Evolutionary conservation across 1,284 basidiomycete species (phyloP).

Genomic region (Cystobasidium pallidum): DNA sequence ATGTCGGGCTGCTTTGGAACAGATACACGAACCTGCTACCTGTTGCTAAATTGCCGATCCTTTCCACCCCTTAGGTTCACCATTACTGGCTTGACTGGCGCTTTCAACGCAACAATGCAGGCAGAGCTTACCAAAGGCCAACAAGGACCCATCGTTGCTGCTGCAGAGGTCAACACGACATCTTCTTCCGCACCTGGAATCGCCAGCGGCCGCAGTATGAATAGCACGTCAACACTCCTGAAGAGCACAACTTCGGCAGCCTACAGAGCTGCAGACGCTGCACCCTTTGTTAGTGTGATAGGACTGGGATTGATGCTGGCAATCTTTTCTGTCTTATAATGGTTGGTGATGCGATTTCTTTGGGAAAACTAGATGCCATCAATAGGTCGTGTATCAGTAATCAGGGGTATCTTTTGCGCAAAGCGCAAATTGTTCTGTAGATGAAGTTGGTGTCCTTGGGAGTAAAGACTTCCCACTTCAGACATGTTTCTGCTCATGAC

Average conservation of each 20-base stretch:
- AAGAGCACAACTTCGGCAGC: slow-evolving; percentile 3
- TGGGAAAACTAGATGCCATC: background rate
- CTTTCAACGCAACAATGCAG: slow-evolving; percentile 33
- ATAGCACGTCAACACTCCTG: background rate
- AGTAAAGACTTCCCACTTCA: too few relatives aligned
- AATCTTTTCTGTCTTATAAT: background rate
- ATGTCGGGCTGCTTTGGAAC: slow-evolving; percentile 10
- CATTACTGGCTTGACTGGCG: slow-evolving; percentile 39
- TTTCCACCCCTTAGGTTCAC: slow-evolving; percentile 14
- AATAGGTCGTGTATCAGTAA: background rate
- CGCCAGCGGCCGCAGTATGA: slow-evolving; percentile 1
- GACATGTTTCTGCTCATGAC: too few relatives aligned
- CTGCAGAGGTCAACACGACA: slow-evolving; percentile 18
- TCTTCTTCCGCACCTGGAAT: slow-evolving; percentile 17
- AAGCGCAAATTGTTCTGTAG: too few relatives aligned
- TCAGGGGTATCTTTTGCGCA: background rate
- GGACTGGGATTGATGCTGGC: slow-evolving; percentile 8
- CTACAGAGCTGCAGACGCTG: background rate
- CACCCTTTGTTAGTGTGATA: background rate
- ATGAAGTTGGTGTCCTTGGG: too few relatives aligned
- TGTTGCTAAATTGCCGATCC: background rate
- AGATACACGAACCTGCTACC: background rate
- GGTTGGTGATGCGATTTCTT: background rate
- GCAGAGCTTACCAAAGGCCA: slow-evolving; percentile 1
- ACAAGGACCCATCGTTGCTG: background rate